Base-by-base conservation (phyloP, 352 stramenopile genomes). In the Aphanomyces euteiches region DNA sequence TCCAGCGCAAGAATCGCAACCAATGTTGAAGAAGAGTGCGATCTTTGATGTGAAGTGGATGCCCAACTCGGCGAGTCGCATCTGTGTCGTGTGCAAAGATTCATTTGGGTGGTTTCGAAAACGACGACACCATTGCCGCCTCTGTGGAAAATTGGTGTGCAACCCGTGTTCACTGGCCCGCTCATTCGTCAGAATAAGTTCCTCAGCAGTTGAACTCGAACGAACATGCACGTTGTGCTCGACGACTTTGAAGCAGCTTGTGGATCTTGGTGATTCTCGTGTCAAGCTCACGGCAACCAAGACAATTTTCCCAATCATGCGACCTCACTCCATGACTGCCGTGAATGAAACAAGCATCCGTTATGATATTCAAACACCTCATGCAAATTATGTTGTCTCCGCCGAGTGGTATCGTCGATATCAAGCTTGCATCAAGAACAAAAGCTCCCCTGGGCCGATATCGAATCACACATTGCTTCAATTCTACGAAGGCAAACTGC, bases 101-200 rank as follows among this genome's bases (percentile, higher is more conserved):
- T 28, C 47, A n/a, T 70, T 70, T 47, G 48, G 47, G 5, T 8
- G 61, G 10, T 60, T 70, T 37, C 34, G 37, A 5, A 59, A 58
- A 15, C 64, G 64, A 37, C 47, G 64, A 5, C 64, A 70, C 19
- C 64, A 70, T 53, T 70, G 64, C 40, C 64, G 64, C 10, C 64
- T 70, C 48, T 70, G 64, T 36, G 64, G 64, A 8, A 21, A 63
- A 8, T 36, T 70, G 40, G 64, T 70, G 7, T 70, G 64, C 54
- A 63, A 38, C 21, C 34, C 50, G 3, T 70, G 64, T 43, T 70
- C 64, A n/a, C 36, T 10, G 3, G 43, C 53, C 12, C 38, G 43
- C 13, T 63, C 64, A 34, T 47, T 70, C 37, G 19, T 70, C 5
- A 17, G 34, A 0, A 50, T 21, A 8, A 13, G 28, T 7, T 19